Conservation (phyloP, 1,284 basidiomycete genomes). For the Violaceomyces palustris region DNA sequence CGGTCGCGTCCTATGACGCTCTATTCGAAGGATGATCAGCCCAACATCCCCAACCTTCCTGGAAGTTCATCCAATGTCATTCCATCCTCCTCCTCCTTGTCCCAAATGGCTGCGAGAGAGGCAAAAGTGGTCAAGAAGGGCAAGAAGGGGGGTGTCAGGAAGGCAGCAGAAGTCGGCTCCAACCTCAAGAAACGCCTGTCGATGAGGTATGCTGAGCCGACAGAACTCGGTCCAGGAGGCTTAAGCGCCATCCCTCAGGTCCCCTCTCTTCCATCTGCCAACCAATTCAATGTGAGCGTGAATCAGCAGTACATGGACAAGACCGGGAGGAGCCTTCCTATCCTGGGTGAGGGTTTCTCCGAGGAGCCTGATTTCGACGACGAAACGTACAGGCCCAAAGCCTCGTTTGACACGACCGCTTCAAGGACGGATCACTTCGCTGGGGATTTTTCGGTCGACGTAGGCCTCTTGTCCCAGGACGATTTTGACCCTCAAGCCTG, state of each 20-base stretch:
- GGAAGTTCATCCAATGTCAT: background rate
- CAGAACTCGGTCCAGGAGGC: slow-evolving; percentile 34
- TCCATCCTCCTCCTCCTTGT: slow-evolving; percentile 4
- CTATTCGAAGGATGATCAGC: slow-evolving; percentile 31
- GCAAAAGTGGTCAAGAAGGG: slow-evolving; percentile 18
- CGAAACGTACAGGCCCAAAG: slow-evolving; percentile 8
- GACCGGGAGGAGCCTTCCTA: slow-evolving; percentile 2
- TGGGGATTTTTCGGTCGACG: slow-evolving; percentile 33
- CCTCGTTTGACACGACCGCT: slow-evolving; percentile 8
- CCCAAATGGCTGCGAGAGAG: slow-evolving; percentile 1
- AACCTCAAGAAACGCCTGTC: slow-evolving; percentile 50
- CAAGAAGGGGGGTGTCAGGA: slow-evolving; percentile 10
- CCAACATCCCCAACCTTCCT: slow-evolving; percentile 9
- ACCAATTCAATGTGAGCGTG: no score
- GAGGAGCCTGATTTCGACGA: background rate
- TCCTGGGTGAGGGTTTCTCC: slow-evolving; percentile 19
- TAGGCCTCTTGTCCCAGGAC: slow-evolving; percentile 31
- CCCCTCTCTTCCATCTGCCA: slow-evolving; percentile 16
- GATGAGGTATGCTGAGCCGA: slow-evolving; percentile 50
- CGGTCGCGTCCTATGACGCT: slow-evolving; percentile 50
- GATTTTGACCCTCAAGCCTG: slow-evolving; percentile 47
- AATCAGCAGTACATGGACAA: no score
- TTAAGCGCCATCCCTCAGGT: slow-evolving; percentile 23
- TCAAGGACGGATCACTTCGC: slow-evolving; percentile 18
- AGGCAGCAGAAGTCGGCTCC: slow-evolving; percentile 40